phyloP scores from a whole-genome alignment of 257 asterid species.

The Solanum paucissectum region DNA sequence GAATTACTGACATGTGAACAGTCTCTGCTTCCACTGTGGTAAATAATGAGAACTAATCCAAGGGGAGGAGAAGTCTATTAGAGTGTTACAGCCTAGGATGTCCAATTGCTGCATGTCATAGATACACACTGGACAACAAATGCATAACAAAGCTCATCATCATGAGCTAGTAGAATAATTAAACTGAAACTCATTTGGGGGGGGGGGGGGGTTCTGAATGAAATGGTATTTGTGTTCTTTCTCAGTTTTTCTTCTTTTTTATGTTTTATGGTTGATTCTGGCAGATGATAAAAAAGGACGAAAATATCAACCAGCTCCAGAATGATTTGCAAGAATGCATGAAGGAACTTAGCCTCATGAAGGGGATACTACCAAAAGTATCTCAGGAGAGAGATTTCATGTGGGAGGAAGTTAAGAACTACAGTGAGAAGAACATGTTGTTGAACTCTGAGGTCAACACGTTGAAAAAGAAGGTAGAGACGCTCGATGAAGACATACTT shows the following conservation, averaged over 20 bases:
- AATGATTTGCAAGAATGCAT: conserved; percentile 67
- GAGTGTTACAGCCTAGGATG: background rate
- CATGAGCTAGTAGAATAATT: background rate
- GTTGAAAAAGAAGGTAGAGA: conserved; percentile 75
- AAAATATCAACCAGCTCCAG: conserved; percentile 54
- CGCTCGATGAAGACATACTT: conserved; percentile 83
- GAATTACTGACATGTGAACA: background rate
- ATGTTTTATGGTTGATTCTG: background rate
- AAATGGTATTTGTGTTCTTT: background rate
- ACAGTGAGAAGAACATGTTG: conserved; percentile 70
- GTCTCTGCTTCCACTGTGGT: background rate
- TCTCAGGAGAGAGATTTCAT: conserved; percentile 77
- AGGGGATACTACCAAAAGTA: conserved; percentile 78
- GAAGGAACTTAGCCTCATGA: conserved; percentile 51
- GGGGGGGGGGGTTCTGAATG: background rate
- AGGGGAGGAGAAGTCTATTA: background rate
- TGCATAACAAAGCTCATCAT: background rate
- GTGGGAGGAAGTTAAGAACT: conserved; percentile 85
- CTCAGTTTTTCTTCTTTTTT: background rate
- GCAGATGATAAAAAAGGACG: conserved; percentile 81
- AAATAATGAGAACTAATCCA: background rate
- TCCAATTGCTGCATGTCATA: background rate
- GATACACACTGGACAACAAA: background rate
- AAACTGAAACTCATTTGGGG: background rate
- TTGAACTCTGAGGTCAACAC: conserved; percentile 47